These are phyloP conservation scores for Liquidambar formosana DNA, from an alignment of 164 flowering plant genomes.

Conservation along the genomic window DNA sequence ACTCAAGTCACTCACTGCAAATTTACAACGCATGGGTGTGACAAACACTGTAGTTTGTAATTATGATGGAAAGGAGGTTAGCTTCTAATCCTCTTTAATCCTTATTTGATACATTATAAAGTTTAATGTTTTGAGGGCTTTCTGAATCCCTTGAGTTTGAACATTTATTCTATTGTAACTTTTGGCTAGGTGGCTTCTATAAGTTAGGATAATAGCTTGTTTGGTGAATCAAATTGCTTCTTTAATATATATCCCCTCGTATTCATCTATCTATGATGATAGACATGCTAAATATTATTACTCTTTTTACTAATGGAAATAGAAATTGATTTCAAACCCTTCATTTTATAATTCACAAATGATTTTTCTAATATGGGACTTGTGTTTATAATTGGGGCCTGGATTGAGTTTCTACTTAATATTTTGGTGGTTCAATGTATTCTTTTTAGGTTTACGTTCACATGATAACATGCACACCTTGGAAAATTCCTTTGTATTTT, in stretches of 20 bases:
- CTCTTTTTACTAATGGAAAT: no score
- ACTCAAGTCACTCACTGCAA: conserved; percentile 86
- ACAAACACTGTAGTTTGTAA: conserved; percentile 88
- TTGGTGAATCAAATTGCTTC: background rate
- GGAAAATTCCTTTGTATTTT: background rate
- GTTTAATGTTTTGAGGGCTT: background rate
- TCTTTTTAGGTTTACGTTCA: conserved; percentile 1
- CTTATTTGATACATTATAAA: background rate
- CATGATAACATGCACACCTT: background rate
- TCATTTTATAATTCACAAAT: no score
- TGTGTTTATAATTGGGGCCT: no score
- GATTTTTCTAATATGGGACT: no score
- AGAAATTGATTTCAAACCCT: no score
- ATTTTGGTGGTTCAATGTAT: background rate
- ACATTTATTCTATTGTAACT: background rate
- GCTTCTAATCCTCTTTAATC: conserved; percentile 9
- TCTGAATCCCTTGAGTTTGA: background rate
- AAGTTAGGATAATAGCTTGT: background rate
- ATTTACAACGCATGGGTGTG: conserved; percentile 94
- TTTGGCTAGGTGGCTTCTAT: background rate
- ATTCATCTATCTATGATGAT: no score
- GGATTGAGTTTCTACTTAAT: no score
- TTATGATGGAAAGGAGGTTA: conserved; percentile 95
- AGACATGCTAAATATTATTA: no score
- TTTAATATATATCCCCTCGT: no score